Conservation (phyloP, 2,329 filamentous ascomycete genomes). For the Karstenula rhodostoma region DNA sequence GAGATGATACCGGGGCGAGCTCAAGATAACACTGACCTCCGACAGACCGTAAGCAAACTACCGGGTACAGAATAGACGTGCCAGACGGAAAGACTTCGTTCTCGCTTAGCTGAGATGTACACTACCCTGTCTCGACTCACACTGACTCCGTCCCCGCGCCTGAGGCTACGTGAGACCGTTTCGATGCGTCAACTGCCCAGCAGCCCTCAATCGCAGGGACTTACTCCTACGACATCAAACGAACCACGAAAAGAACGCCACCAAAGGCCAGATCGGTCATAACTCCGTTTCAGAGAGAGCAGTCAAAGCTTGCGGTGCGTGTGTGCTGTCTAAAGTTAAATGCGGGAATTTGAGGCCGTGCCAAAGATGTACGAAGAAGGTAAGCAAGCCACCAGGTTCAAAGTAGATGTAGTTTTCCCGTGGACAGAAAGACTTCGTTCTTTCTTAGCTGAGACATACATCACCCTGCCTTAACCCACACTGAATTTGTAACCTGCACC, state of each 20-base stretch:
- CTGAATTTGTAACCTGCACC: too few species aligned
- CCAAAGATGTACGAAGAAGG: slow-evolving; percentile 5
- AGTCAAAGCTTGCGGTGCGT: slow-evolving; percentile 41
- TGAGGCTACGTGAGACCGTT: slow-evolving; percentile 39
- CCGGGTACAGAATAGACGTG: too few species aligned
- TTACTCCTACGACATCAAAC: slow-evolving; percentile 39
- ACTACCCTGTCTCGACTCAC: too few species aligned
- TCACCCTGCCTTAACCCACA: too few species aligned
- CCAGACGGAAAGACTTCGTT: too few species aligned
- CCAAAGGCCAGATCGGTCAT: slow-evolving; percentile 25
- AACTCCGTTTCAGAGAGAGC: slow-evolving; percentile 32
- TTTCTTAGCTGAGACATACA: background rate
- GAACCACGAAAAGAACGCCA: slow-evolving; percentile 35
- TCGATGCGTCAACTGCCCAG: slow-evolving; percentile 38
- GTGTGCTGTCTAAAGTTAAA: slow-evolving; percentile 42
- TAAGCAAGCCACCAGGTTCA: background rate
- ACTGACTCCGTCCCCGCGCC: too few species aligned
- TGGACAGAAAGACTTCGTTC: too few species aligned
- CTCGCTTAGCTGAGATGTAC: too few species aligned
- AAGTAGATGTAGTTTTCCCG: too few species aligned
- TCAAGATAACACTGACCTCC: background rate
- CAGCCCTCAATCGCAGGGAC: slow-evolving; percentile 42
- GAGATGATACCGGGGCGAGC: background rate
- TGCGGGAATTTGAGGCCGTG: slow-evolving; percentile 42
- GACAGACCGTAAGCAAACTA: slow-evolving; percentile 37